Conservation (phyloP, 2,329 filamentous ascomycete species). For the Epichloe aotearoae region DNA sequence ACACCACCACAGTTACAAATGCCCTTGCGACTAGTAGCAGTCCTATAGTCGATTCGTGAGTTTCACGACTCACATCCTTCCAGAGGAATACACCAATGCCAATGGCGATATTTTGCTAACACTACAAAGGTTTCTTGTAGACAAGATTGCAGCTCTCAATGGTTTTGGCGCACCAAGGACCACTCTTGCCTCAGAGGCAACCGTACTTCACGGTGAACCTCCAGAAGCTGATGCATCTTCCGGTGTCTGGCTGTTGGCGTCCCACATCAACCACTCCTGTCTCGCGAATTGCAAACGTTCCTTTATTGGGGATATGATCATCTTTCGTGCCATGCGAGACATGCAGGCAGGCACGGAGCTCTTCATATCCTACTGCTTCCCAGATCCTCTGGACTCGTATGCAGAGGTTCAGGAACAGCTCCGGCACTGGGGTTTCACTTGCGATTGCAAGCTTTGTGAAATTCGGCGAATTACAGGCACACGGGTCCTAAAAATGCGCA, state of each 20-base stretch:
- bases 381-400: not conserved
- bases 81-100: not conserved
- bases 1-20: constrained; percentile 10
- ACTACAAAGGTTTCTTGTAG: constrained; percentile 29
- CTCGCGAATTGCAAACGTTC: constrained; percentile 28
- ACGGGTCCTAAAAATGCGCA: not conserved
- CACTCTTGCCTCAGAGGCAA: constrained; percentile 6
- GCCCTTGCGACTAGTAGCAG: no score
- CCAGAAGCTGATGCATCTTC: no score
- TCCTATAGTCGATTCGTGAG: constrained; percentile 33
- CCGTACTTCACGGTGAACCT: no score
- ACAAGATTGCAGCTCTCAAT: constrained; percentile 29
- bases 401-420: not conserved
- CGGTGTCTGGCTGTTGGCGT: constrained; percentile 35
- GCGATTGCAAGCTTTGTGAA: not conserved
- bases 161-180: constrained; percentile 23
- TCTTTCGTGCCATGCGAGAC: constrained; percentile 32
- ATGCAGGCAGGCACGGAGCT: constrained; percentile 33
- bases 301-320: constrained; percentile 41
- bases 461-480: not conserved
- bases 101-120: not conserved
- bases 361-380: constrained; percentile 12
- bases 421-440: not conserved
- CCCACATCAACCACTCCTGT: constrained; percentile 41
- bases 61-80: constrained; percentile 4